Conservation (phyloP, 2,329 filamentous ascomycete species). For the Hypoxylon sp. region DNA sequence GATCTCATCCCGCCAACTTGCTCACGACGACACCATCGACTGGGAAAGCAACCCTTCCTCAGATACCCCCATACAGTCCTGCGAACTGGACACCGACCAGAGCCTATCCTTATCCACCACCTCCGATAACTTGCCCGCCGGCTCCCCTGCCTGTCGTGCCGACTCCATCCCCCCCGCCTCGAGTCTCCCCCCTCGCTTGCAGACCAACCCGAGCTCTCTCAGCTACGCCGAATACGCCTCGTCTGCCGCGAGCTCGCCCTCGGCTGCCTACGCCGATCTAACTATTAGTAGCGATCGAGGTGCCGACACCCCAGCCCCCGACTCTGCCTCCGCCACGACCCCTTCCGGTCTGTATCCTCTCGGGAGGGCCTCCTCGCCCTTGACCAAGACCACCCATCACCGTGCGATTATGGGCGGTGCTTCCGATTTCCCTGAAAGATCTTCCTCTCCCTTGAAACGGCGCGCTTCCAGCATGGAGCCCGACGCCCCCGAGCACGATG, state of each 20-base stretch:
- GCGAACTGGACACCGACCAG: slow-evolving; percentile 58
- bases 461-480: slow-evolving; percentile 69
- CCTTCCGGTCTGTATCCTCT: slow-evolving; percentile 42
- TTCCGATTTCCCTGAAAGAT: slow-evolving; percentile 64
- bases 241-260: slow-evolving; percentile 66
- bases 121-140: slow-evolving; percentile 49
- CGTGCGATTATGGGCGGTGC: slow-evolving; percentile 68
- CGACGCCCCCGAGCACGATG: slow-evolving; percentile 49
- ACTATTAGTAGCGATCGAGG: slow-evolving; percentile 64
- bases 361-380: slow-evolving; percentile 61
- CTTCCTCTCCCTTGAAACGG: slow-evolving; percentile 71
- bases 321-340: slow-evolving; percentile 53
- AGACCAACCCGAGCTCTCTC: slow-evolving; percentile 54
- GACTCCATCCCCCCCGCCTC: slow-evolving; percentile 55
- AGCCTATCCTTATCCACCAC: slow-evolving; percentile 60
- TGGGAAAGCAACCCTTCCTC: slow-evolving; percentile 45
- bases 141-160: slow-evolving; percentile 46
- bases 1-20: slow-evolving; percentile 60
- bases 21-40: slow-evolving; percentile 50
- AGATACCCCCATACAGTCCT: slow-evolving; percentile 61
- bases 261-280: slow-evolving; percentile 64
- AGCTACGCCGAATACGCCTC: slow-evolving; percentile 59
- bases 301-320: slow-evolving; percentile 52
- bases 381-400: slow-evolving; percentile 55
- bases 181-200: slow-evolving; percentile 61